Evolutionary conservation across 2,329 filamentous ascomycete genomes (phyloP).

Genomic region (Epichloe bromicola): DNA sequence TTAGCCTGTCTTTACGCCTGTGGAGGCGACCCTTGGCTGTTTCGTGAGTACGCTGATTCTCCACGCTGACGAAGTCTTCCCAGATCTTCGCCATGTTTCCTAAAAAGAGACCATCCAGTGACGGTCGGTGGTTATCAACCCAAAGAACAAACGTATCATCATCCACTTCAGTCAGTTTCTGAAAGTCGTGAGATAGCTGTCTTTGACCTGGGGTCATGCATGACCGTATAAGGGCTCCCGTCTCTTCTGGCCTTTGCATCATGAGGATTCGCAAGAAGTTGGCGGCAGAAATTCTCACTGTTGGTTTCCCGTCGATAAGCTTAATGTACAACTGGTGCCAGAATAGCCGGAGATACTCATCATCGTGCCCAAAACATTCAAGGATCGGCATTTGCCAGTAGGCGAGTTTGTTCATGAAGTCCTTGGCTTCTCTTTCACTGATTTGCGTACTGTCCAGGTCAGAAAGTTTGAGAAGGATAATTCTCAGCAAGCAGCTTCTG

Average conservation of each 20-base stretch:
- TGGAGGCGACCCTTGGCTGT: conserved; percentile 55
- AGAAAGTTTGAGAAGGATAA: conserved; percentile 69
- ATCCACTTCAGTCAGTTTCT: conserved; percentile 75
- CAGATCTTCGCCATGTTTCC: conserved; percentile 68
- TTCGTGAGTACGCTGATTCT: conserved; percentile 71
- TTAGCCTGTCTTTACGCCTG: conserved; percentile 72
- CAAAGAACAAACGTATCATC: conserved; percentile 78
- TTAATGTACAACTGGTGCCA: conserved; percentile 92
- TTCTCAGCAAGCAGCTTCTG: conserved; percentile 61
- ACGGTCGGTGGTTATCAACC: conserved; percentile 70
- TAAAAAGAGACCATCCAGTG: conserved; percentile 73
- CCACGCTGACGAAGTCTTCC: conserved; percentile 73
- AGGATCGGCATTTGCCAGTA: conserved; percentile 95
- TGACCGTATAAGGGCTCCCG: conserved; percentile 58
- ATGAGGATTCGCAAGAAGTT: conserved; percentile 85
- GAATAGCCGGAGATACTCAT: conserved; percentile 71
- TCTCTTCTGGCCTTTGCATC: conserved; percentile 83
- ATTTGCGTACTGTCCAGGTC: conserved; percentile 58
- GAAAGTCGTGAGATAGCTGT: conserved; percentile 62
- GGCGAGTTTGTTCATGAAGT: conserved; percentile 71
- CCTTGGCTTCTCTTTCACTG: conserved; percentile 47
- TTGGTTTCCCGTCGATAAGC: conserved; percentile 55
- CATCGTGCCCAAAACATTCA: conserved; percentile 61
- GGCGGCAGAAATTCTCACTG: conserved; percentile 63
- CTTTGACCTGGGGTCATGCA: conserved; percentile 58